Percentiles rank a stretch among this genome's conserved stretches.
These are phyloP conservation scores for Amoebophrya sp. DNA, from an alignment of 169 alveolate genomes.

Conservation along the genomic window DNA sequence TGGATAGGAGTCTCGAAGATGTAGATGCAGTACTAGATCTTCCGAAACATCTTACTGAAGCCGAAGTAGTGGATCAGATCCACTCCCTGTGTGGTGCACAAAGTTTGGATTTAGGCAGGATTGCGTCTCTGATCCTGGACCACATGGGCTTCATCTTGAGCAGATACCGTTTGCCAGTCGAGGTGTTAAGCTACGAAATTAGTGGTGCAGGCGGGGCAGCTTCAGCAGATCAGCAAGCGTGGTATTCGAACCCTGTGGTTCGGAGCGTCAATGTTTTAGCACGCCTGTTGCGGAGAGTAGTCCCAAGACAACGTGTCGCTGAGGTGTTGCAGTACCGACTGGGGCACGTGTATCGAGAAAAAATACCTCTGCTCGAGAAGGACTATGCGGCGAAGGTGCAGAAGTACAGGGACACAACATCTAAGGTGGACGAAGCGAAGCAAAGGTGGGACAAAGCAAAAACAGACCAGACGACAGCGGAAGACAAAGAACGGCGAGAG, in stretches of 20 bases:
- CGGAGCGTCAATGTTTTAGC: background rate
- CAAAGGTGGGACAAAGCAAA: background rate
- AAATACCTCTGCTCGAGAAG: background rate
- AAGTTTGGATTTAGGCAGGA: background rate
- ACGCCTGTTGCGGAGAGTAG: background rate
- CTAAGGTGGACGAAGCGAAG: background rate
- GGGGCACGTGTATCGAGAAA: background rate
- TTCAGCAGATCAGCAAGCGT: background rate
- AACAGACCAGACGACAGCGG: background rate
- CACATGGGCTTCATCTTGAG: background rate
- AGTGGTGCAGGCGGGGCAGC: background rate
- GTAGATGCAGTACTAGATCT: background rate
- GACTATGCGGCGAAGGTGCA: background rate
- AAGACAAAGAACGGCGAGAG: background rate
- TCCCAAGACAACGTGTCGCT: background rate
- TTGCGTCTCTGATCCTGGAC: background rate
- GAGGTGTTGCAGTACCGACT: background rate
- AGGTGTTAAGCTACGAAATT: background rate
- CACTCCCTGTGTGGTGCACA: background rate
- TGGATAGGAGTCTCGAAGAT: too few species aligned
- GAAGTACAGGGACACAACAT: background rate
- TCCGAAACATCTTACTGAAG: background rate
- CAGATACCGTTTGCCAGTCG: background rate
- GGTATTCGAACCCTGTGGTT: too few species aligned
- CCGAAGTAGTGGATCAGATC: background rate